phyloP scores from a whole-genome alignment of 148 eudicot genomes.

The Bassia scoparia region DNA sequence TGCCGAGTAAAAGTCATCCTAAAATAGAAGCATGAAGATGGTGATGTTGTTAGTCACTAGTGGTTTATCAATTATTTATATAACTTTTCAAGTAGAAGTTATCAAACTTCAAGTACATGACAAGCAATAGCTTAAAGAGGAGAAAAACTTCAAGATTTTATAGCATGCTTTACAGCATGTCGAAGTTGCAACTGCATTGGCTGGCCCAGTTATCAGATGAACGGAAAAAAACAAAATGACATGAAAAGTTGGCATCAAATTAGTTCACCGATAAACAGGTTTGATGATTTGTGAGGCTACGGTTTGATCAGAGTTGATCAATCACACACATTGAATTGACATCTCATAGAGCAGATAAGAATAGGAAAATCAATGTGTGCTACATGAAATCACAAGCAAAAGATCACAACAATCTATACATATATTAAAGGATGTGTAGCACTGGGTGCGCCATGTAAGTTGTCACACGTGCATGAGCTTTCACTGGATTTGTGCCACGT shows the following conservation, averaged over 20 bases:
- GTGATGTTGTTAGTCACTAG: not conserved
- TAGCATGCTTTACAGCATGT: not conserved
- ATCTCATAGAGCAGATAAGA: not conserved
- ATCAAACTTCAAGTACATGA: not conserved
- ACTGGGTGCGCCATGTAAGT: too few species aligned
- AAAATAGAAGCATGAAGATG: constrained; percentile 11
- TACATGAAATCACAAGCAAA: too few species aligned
- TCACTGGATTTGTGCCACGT: too few species aligned
- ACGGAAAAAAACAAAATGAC: not conserved
- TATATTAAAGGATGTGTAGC: too few species aligned
- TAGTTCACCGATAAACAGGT: not conserved
- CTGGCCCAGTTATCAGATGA: not conserved
- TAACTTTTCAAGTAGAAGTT: not conserved
- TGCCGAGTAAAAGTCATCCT: constrained; percentile 84
- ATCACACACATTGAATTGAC: not conserved
- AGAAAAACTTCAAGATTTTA: not conserved
- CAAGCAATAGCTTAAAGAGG: not conserved
- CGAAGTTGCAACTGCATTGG: not conserved
- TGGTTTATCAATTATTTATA: not conserved
- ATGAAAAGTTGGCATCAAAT: not conserved
- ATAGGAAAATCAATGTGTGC: too few species aligned
- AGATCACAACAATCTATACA: too few species aligned
- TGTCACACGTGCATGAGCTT: too few species aligned
- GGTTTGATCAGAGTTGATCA: not conserved
- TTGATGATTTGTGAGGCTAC: not conserved